Conservation (phyloP, 2,329 filamentous ascomycete species). For the Cladophialophora exuberans region DNA sequence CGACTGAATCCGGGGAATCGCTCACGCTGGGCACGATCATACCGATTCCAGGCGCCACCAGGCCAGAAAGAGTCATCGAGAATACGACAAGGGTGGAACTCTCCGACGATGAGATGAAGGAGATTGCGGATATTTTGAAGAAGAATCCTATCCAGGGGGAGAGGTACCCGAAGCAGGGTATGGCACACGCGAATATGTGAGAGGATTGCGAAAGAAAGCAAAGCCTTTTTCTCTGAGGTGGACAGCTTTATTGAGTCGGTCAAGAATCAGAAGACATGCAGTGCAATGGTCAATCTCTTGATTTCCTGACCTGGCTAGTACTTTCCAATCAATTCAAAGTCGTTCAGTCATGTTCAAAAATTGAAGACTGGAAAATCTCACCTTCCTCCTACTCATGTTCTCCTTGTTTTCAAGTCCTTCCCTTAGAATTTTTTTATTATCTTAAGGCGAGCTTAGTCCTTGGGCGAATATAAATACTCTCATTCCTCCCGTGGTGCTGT, state of each 20-base stretch:
- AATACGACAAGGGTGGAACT: conserved; percentile 46
- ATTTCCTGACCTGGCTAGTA: too few relatives aligned
- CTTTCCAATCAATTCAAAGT: neutral
- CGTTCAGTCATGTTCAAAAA: too few relatives aligned
- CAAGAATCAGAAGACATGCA: too few relatives aligned
- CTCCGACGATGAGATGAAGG: conserved; percentile 53
- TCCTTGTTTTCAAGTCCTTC: too few relatives aligned
- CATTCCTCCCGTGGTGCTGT: too few relatives aligned
- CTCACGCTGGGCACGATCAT: conserved; percentile 38
- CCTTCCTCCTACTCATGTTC: too few relatives aligned
- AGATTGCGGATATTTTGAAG: conserved; percentile 52
- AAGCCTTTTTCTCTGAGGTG: neutral
- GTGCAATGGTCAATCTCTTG: too few relatives aligned
- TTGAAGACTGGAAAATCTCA: too few relatives aligned
- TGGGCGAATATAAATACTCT: too few relatives aligned
- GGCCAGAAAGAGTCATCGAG: conserved; percentile 43
- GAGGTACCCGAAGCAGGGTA: conserved; percentile 16
- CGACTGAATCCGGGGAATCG: conserved; percentile 23
- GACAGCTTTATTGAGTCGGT: neutral
- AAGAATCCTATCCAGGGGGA: conserved; percentile 35
- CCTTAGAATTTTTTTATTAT: too few relatives aligned
- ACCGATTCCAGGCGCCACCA: conserved; percentile 49
- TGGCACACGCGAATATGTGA: conserved; percentile 9
- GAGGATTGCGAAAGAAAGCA: neutral
- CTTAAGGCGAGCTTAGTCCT: too few relatives aligned